A percentile compares a stretch with the other conserved stretches of the same genome.
Evolutionary conservation across 306 rosid species (phyloP).

Genomic region (Vigna reflexopilosa): DNA sequence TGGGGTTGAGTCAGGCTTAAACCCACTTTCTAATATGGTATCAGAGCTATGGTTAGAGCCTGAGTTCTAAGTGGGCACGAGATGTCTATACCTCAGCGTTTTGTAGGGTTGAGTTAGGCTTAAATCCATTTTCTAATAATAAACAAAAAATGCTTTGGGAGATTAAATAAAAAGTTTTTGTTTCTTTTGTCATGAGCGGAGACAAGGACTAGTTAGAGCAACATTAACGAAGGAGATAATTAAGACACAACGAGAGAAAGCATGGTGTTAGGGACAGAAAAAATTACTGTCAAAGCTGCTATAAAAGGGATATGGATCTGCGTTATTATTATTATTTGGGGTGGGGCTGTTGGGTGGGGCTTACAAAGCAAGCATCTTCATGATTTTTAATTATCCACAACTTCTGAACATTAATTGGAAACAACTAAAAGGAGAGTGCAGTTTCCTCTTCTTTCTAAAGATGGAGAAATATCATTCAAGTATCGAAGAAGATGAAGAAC

Average conservation of each 20-base stretch:
- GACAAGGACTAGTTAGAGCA: slow-evolving; percentile 29
- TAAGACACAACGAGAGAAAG: slow-evolving; percentile 37
- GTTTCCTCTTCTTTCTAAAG: neutral
- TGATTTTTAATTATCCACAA: slow-evolving; percentile 24
- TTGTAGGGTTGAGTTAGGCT: too few species aligned
- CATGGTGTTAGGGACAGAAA: slow-evolving; percentile 34
- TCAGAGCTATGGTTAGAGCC: too few species aligned
- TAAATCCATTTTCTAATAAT: too few species aligned
- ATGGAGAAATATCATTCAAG: slow-evolving; percentile 6
- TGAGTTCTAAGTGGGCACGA: too few species aligned
- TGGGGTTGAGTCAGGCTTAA: too few species aligned
- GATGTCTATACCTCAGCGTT: too few species aligned
- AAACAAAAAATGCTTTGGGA: slow-evolving; percentile 10
- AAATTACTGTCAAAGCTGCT: slow-evolving; percentile 42
- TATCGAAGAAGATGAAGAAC: slow-evolving; percentile 22
- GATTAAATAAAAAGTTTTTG: slow-evolving; percentile 14
- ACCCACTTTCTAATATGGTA: too few species aligned
- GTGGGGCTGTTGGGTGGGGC: slow-evolving; percentile 1
- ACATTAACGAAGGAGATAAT: slow-evolving; percentile 28
- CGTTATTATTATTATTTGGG: neutral
- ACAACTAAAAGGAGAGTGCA: neutral
- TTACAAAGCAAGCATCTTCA: slow-evolving; percentile 11
- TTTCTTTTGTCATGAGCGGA: slow-evolving; percentile 21
- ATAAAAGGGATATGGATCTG: slow-evolving; percentile 30
- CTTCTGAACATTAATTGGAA: slow-evolving; percentile 25